Percentiles rank a stretch among this genome's conserved stretches.
Evolutionary conservation across 2,329 filamentous ascomycete genomes (phyloP).

Genomic region (Blumeria hordei): DNA sequence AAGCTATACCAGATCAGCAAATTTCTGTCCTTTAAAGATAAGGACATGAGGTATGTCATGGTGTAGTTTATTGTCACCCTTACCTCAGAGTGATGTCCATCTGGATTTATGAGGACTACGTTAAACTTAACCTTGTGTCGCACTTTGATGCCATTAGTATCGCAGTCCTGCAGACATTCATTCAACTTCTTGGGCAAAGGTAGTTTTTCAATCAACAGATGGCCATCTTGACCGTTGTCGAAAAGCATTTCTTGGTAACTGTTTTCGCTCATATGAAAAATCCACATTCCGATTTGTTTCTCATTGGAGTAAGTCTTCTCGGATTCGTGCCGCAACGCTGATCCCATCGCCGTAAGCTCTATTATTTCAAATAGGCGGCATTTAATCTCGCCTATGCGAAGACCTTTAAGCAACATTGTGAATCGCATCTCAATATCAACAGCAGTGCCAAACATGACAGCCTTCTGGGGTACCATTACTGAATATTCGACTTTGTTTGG

Average conservation of each 20-base stretch:
- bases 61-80: conserved; percentile 7
- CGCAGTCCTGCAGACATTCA: conserved; percentile 71
- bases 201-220: conserved; percentile 33
- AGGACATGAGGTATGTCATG: too few relatives aligned
- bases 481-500: conserved; percentile 94
- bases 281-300: conserved; percentile 37
- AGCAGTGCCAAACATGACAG: conserved; percentile 75
- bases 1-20: conserved; percentile 24
- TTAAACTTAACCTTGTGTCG: conserved; percentile 82
- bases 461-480: conserved; percentile 79
- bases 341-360: conserved; percentile 31
- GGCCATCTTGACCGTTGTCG: conserved; percentile 42
- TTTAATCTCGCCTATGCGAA: conserved; percentile 62
- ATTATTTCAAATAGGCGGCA: conserved; percentile 60
- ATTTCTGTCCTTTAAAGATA: neutral
- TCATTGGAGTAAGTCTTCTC: conserved; percentile 36
- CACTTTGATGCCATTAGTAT: conserved; percentile 72
- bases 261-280: conserved; percentile 27
- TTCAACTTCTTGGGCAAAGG: conserved; percentile 62
- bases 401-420: conserved; percentile 67
- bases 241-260: conserved; percentile 48
- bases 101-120: conserved; percentile 78
- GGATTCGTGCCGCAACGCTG: conserved; percentile 19
- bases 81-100: conserved; percentile 81
- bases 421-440: conserved; percentile 70